Conservation (phyloP, 306 rosid species). For the Pueraria montana region DNA sequence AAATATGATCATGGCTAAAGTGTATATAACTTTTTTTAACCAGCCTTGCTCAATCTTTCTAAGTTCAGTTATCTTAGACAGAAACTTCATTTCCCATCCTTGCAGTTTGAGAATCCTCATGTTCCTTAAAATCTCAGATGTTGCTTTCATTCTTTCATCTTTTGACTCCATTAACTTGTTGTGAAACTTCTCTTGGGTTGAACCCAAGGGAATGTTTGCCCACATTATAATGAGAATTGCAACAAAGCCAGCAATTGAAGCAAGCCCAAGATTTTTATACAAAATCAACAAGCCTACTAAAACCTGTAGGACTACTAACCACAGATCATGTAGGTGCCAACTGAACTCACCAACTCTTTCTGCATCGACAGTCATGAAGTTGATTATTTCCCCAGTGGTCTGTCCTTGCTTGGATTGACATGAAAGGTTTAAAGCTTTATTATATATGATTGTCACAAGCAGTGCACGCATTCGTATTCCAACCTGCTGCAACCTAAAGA, state of each 20-base stretch:
- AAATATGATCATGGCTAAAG: constrained; percentile 26
- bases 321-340: constrained; percentile 39
- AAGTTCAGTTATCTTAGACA: constrained; percentile 37
- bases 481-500: constrained; percentile 40
- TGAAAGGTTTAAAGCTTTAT: constrained; percentile 40
- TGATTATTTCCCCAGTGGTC: constrained; percentile 44
- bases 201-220: constrained; percentile 51
- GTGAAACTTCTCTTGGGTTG: constrained; percentile 47
- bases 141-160: constrained; percentile 52
- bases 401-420: constrained; percentile 42
- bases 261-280: constrained; percentile 46
- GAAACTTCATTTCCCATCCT: constrained; percentile 59
- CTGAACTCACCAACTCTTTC: constrained; percentile 46
- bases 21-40: constrained; percentile 34
- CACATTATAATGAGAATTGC: constrained; percentile 44
- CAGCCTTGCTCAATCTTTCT: constrained; percentile 44
- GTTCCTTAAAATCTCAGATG: constrained; percentile 55
- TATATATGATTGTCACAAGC: constrained; percentile 37
- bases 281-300: constrained; percentile 41
- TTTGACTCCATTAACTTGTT: constrained; percentile 55
- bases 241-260: constrained; percentile 44
- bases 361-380: constrained; percentile 45
- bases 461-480: constrained; percentile 34
- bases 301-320: constrained; percentile 41
- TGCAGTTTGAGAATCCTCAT: constrained; percentile 58